Evolutionary conservation across 805 yeast genomes (phyloP), one percentile per base, ranked within the genome.

Genomic region (Yamadazyma sp.): DNA sequence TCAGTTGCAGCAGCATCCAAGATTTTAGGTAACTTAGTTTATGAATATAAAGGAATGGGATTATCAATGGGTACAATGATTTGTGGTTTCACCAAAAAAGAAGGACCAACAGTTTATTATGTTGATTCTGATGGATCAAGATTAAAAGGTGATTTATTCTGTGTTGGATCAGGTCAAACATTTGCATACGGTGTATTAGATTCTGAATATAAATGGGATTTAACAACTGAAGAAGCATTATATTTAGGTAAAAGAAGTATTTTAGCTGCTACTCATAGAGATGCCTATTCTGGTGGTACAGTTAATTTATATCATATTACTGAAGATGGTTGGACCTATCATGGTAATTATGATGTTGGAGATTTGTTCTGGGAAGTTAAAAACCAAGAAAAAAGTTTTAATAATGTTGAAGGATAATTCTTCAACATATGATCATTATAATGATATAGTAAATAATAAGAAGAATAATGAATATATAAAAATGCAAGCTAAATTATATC

Each of bases 151-250:
- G 96, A 91, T 56, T 50, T 89, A 45, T 93, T 93, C 65, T 87
- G 96, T 70, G 98, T 93, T 21, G 98, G 98, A 30, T 91, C 98
- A 1, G 98, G 98, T 64, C 98, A 93, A 69, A 93, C 98, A 2
- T 93, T 93, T 65, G 98, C 98, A 7, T 93, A 93, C 56, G 98
- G 98, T 73, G 98, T 93, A 15, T 72, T 93, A 47, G 98, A 93
- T 60, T 78, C 95, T 22, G 89, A 86, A 51, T 86, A 87, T 65
- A 76, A 74, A 50, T 88, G 96, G 96, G 97, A 93, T 55, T 65
- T 93, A 43, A 59, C 86, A 2, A 91, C 86, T 3, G 98, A 93
- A 44, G 98, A 93, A 45, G 98, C 98, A 3, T 73, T 93, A 44
- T 85, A 85, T 53, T 73, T 93, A 47, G 98, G 98, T 48, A 89